Evolutionary conservation across 106 monocot genomes (phyloP), one percentile per base, ranked within the genome.

Genomic region (Posidonia australis): DNA sequence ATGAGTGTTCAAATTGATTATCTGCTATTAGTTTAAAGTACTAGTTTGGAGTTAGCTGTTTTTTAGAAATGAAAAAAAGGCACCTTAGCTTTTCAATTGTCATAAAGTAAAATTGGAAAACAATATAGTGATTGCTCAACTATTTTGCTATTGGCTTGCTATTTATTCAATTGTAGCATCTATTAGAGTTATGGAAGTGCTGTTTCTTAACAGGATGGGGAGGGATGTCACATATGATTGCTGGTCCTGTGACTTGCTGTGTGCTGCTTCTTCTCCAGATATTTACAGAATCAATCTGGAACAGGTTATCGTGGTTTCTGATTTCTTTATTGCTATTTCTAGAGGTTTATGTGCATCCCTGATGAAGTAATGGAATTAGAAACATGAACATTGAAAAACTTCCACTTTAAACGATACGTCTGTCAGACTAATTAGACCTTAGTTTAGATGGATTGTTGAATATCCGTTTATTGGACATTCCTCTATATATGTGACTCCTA

Each of bases 181-280:
- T 23, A 23, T 55, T 55, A 11, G 9, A 26, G 20, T 0, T 55
- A 27, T 58, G 28, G 0, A 58, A 42, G 19, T 62, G 21, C 23
- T 46, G 18, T 24, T 46, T 49, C 28, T 53, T 79, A 18, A 65
- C 77, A 96, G 94, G 63, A 90, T 96, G 94, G 94, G 94, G 69
- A 96, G 94, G 62, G 94, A 96, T 72, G 78, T 96, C 13, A 72
- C 74, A 24, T 96, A 96, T 77, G 94, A 96, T 65, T 80, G 80
- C 70, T 90, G 94, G 90, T 90, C 94, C 25, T 96, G 94, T 68
- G 90, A 96, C 67, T 84, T 96, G 70, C 72, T 96, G 13, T 96
- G 94, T 84, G 90, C 94, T 64, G 94, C 94, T 64, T 96, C 94
- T 42, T 90, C 94, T 30, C 86, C 94, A 46, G 90, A 89, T 70